These are phyloP conservation scores for Sarocladium kiliense DNA, from an alignment of 2,329 filamentous ascomycete genomes.

Conservation along the genomic window DNA sequence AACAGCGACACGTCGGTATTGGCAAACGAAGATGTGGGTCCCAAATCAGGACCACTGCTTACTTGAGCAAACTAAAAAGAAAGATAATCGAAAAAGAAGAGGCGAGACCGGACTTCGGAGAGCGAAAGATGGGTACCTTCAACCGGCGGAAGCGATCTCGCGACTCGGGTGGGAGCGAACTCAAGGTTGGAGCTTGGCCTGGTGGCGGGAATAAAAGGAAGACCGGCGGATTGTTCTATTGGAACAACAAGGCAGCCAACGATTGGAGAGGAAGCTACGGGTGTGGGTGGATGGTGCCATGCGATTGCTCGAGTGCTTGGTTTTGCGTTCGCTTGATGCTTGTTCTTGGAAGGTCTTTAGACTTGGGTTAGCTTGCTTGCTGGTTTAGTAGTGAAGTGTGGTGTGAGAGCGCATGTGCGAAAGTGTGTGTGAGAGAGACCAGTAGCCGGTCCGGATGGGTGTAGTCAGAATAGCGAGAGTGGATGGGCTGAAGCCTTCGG, in stretches of 20 bases:
- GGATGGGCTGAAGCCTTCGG: slow-evolving; percentile 1
- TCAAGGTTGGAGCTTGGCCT: slow-evolving; percentile 7
- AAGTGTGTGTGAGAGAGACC: background rate
- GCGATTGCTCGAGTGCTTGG: slow-evolving; percentile 1
- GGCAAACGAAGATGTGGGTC: background rate
- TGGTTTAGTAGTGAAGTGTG: background rate
- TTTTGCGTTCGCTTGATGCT: background rate
- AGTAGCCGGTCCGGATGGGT: background rate
- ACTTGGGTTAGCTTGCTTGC: background rate
- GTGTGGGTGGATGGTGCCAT: slow-evolving; percentile 6
- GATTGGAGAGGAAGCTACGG: background rate
- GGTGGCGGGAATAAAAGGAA: slow-evolving; percentile 8
- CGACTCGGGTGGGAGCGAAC: slow-evolving; percentile 1
- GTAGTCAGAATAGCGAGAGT: slow-evolving; percentile 1
- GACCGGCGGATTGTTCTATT: slow-evolving; percentile 5
- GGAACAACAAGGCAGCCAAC: background rate
- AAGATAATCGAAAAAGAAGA: background rate
- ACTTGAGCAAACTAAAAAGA: background rate
- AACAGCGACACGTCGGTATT: background rate
- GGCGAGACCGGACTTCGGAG: background rate
- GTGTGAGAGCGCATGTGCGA: background rate
- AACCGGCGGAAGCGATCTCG: background rate
- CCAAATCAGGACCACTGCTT: background rate
- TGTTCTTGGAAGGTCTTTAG: background rate
- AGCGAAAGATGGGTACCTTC: background rate